A percentile compares a stretch with the other conserved stretches of the same genome.
Evolutionary conservation across 148 eudicot genomes (phyloP).

Genomic region (Vaccinium corymbosum): DNA sequence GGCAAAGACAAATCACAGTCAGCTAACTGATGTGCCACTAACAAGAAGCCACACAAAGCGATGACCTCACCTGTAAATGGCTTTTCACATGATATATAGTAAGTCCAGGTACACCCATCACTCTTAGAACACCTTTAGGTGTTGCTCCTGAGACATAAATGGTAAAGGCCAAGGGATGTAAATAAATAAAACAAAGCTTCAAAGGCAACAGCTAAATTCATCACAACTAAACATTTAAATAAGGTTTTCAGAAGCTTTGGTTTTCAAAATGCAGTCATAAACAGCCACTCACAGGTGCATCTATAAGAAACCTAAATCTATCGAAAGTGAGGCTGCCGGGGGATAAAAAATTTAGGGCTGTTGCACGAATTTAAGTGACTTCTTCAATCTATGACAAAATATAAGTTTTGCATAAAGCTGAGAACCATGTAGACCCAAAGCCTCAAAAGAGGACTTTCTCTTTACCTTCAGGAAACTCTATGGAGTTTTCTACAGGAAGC

Average conservation of each 20-base stretch:
- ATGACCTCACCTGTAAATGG: conserved; percentile 64
- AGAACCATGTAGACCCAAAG: background rate
- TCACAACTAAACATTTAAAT: background rate
- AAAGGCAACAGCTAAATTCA: background rate
- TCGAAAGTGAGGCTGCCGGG: background rate
- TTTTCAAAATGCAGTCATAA: too few species aligned
- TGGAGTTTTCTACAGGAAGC: background rate
- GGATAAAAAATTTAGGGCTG: background rate
- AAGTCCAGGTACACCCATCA: conserved; percentile 75
- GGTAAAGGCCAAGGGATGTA: background rate
- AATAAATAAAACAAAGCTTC: background rate
- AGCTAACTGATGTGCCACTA: conserved; percentile 9
- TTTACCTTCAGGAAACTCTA: background rate
- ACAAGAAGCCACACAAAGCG: conserved; percentile 5
- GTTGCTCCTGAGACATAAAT: conserved; percentile 54
- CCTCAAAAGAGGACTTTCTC: background rate
- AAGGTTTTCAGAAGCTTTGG: background rate
- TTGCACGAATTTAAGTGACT: background rate
- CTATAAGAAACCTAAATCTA: background rate
- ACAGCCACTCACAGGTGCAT: background rate
- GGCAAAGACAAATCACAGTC: background rate
- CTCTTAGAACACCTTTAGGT: conserved; percentile 75
- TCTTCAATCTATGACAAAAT: background rate
- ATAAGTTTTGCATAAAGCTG: background rate
- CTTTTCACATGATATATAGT: conserved; percentile 82